Evolutionary conservation across 345 rosid genomes (phyloP).

Genomic region (Euclidium syriacum): DNA sequence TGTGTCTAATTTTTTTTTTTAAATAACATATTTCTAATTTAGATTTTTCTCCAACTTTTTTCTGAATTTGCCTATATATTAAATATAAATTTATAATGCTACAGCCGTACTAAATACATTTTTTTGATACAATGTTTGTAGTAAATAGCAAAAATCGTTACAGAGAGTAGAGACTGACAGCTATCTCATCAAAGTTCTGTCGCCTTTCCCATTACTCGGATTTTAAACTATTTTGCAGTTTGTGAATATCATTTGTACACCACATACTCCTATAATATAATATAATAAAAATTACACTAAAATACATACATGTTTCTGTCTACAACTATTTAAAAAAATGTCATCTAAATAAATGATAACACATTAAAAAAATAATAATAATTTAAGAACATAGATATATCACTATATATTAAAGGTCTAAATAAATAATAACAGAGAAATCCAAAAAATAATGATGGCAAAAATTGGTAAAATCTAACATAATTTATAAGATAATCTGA

Average conservation of each 20-base stretch:
- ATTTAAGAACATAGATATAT: background rate
- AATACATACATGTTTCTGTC: background rate
- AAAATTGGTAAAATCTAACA: too few species aligned
- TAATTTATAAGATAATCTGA: too few species aligned
- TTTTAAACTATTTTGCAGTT: background rate
- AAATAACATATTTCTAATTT: too few species aligned
- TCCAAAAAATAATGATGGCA: too few species aligned
- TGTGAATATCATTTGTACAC: slow-evolving; percentile 30
- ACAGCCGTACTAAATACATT: background rate
- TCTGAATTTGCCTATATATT: too few species aligned
- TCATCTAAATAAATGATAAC: background rate
- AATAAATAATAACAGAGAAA: too few species aligned
- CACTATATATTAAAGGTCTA: too few species aligned
- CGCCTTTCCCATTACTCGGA: slow-evolving; percentile 22
- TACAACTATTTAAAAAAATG: background rate
- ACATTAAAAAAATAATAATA: background rate
- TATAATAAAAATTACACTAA: background rate
- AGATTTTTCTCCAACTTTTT: too few species aligned
- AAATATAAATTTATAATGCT: too few species aligned
- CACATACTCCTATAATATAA: slow-evolving; percentile 1
- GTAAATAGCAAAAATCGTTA: slow-evolving; percentile 17
- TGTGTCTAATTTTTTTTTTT: too few species aligned
- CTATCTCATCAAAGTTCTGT: slow-evolving; percentile 33
- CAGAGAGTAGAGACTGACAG: slow-evolving; percentile 28
- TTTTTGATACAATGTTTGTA: too few species aligned